Evolutionary conservation across 371 early-diverging fungal genomes (phyloP).

Genomic region (Gilbertella persicaria): DNA sequence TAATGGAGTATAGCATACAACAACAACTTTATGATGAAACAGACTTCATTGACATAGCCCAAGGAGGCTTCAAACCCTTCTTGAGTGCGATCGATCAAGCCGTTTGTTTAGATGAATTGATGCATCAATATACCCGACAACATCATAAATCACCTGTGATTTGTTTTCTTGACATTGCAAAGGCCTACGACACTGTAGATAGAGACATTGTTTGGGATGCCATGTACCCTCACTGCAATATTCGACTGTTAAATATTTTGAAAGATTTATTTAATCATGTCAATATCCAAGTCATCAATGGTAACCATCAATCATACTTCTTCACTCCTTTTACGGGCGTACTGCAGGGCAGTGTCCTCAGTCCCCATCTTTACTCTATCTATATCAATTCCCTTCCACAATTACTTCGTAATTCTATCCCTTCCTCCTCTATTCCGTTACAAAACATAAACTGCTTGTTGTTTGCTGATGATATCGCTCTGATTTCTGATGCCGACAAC

Average conservation of each 20-base stretch:
- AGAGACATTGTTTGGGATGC: slow-evolving; percentile 13
- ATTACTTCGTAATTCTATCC: not conserved
- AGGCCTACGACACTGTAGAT: slow-evolving; percentile 19
- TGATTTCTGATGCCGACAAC: slow-evolving; percentile 14
- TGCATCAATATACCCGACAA: not conserved
- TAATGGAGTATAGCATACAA: slow-evolving; percentile 13
- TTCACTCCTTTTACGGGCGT: slow-evolving; percentile 23
- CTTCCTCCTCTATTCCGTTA: not conserved
- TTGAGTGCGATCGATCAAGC: no score
- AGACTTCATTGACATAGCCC: not conserved
- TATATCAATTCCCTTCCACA: slow-evolving; percentile 22
- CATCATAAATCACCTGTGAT: not conserved
- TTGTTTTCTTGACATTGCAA: slow-evolving; percentile 14
- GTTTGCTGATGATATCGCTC: slow-evolving; percentile 29
- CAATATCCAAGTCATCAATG: slow-evolving; percentile 3
- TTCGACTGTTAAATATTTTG: slow-evolving; percentile 3
- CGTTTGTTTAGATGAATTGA: no score
- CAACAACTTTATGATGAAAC: not conserved
- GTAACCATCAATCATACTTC: slow-evolving; percentile 1
- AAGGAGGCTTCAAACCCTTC: slow-evolving; percentile 3
- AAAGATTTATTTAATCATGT: slow-evolving; percentile 22
- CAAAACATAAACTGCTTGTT: slow-evolving; percentile 8
- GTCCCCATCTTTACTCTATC: slow-evolving; percentile 17
- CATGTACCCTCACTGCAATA: not conserved
- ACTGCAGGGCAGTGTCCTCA: slow-evolving; percentile 27